phyloP scores from a whole-genome alignment of 768 basidiomycete genomes.

The Leccinum barrowsii region DNA sequence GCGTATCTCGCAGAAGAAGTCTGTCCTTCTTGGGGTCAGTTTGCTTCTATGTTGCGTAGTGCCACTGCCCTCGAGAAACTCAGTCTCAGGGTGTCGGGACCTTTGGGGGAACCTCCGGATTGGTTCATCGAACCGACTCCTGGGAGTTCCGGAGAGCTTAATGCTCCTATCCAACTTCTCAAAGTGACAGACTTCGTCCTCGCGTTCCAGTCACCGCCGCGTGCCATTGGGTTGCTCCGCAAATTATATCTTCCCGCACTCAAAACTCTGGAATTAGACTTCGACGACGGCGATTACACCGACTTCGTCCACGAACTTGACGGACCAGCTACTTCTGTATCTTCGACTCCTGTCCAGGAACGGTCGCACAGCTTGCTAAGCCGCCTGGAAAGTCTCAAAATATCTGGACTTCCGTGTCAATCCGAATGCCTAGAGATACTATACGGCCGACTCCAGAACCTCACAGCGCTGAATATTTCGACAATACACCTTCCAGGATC shows the following conservation, averaged over 20 bases:
- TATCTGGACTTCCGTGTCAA: conserved; percentile 48
- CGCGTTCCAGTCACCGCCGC: conserved; percentile 51
- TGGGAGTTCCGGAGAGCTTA: conserved; percentile 23
- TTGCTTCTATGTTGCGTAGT: conserved; percentile 46
- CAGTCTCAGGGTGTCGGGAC: conserved; percentile 55
- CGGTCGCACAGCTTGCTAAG: conserved; percentile 37
- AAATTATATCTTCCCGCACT: conserved; percentile 35
- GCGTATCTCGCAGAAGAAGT: conserved; percentile 62
- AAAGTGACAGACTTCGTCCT: conserved; percentile 37
- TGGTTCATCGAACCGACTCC: conserved; percentile 30
- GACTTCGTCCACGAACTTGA: conserved; percentile 44
- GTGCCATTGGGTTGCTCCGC: conserved; percentile 23
- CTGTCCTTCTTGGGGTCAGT: conserved; percentile 54
- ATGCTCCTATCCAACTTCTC: conserved; percentile 28
- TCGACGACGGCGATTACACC: conserved; percentile 52
- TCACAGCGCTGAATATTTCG: conserved; percentile 43
- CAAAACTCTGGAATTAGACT: conserved; percentile 45
- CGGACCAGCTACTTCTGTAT: conserved; percentile 15
- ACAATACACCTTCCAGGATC: conserved; percentile 26
- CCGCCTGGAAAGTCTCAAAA: conserved; percentile 49
- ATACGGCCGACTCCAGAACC: conserved; percentile 44
- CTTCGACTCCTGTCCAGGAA: conserved; percentile 36
- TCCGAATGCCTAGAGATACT: conserved; percentile 33
- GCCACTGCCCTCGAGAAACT: conserved; percentile 56
- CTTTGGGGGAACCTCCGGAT: conserved; percentile 38